Evolutionary conservation across 176 grass and related monocot genomes (phyloP).

Genomic region (Phoenix dactylifera): DNA sequence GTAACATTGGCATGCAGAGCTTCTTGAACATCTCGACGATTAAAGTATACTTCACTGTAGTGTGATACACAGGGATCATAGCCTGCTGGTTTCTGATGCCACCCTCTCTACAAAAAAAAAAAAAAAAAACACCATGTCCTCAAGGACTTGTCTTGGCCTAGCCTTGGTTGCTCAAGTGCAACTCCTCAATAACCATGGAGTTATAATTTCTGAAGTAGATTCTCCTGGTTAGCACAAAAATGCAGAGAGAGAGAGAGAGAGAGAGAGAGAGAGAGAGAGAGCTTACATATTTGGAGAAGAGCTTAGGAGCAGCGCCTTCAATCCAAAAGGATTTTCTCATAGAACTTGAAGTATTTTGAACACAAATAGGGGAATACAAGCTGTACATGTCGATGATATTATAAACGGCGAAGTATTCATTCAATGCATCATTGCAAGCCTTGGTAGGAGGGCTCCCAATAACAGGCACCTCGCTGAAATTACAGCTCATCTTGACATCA

Average conservation of each 20-base stretch:
- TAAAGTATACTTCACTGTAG: constrained; percentile 17
- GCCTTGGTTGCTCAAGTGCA: too few species aligned
- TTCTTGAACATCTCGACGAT: constrained; percentile 16
- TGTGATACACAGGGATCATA: constrained; percentile 17
- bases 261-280: neutral
- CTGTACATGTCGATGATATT: constrained; percentile 50
- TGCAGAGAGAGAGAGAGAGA: too few species aligned
- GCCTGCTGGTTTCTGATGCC: constrained; percentile 12
- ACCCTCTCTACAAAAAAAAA: neutral
- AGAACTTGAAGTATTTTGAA: neutral
- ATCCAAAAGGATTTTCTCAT: neutral
- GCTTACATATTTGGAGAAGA: constrained; percentile 17
- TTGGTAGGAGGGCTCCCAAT: neutral
- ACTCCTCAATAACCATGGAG: too few species aligned
- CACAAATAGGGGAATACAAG: constrained; percentile 23
- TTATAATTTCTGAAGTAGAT: too few species aligned
- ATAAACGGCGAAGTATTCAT: constrained; percentile 19
- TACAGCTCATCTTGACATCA: constrained; percentile 23
- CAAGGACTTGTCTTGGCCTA: too few species aligned
- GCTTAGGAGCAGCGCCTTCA: constrained; percentile 1
- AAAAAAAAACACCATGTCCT: neutral
- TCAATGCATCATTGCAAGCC: constrained; percentile 15
- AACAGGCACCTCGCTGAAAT: constrained; percentile 25
- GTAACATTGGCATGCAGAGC: constrained; percentile 24
- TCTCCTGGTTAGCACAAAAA: too few species aligned